Percentiles rank a stretch among this genome's conserved stretches.
These are phyloP conservation scores for Fusarium marasasianum DNA, from an alignment of 2,329 filamentous ascomycete species.

Conservation along the genomic window DNA sequence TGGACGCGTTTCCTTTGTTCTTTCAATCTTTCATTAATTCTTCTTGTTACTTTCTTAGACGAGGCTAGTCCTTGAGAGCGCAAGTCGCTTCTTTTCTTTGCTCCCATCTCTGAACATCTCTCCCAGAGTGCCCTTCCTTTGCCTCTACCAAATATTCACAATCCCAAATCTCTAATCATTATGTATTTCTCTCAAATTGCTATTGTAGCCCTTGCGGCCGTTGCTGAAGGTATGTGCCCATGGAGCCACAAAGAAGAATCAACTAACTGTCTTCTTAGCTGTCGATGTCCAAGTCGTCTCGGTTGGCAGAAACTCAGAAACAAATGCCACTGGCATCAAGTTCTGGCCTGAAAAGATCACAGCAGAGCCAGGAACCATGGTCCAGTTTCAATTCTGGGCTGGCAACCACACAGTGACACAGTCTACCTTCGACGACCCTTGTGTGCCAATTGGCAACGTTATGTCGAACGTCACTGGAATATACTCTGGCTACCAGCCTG, in stretches of 20 bases:
- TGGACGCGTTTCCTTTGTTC: conserved; percentile 43
- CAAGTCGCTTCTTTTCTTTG: conserved; percentile 41
- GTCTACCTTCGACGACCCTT: conserved; percentile 77
- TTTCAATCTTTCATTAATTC: conserved; percentile 37
- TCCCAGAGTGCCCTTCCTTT: conserved; percentile 40
- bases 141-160: conserved; percentile 25
- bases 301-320: conserved; percentile 64
- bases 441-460: conserved; percentile 66
- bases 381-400: conserved; percentile 73
- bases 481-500: conserved; percentile 74
- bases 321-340: conserved; percentile 60
- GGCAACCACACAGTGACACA: conserved; percentile 84
- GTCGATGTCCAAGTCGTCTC: conserved; percentile 69
- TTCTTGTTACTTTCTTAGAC: conserved; percentile 31
- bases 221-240: conserved; percentile 55
- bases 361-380: conserved; percentile 69
- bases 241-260: background rate
- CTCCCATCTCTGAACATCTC: background rate
- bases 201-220: conserved; percentile 58
- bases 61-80: conserved; percentile 47
- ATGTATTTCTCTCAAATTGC: conserved; percentile 63
- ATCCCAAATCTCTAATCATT: conserved; percentile 42
- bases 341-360: conserved; percentile 74
- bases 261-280: conserved; percentile 41
- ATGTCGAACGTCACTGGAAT: conserved; percentile 66